Base-by-base conservation (phyloP, 2,329 filamentous ascomycete genomes). In the Alternaria ventricosa region DNA sequence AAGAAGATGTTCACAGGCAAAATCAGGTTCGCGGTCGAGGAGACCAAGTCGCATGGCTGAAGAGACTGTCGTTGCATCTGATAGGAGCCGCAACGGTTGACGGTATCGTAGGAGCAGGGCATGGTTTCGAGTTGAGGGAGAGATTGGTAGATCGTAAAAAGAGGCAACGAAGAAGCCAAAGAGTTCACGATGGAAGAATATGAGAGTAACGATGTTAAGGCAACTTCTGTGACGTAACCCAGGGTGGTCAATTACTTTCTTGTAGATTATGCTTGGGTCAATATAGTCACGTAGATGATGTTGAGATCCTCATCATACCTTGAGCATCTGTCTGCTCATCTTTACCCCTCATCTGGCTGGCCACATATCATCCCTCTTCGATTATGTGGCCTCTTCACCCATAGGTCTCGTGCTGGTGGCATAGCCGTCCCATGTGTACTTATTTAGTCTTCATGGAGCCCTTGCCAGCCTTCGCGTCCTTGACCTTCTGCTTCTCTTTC, bases 401-500 rank as follows among this genome's bases (percentile, higher is more conserved):
- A 8, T 2, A 13, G 28, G 13, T 20, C 18, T 13, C 33, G 20
- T 27, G 8, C 33, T 15, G 22, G n/a, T 44, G 10, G 15, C 8
- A 20, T 50, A 15, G 41, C 25, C 18, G 6, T 22, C 22, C 54
- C 27, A 27, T 43, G 36, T 36, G 2, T 3, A 5, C 45, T 51
- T 27, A 60, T 36, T 60, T 63, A 4, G 23, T 46, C 50, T 68
- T 71, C 45, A 65, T 61, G 3, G 64, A 61, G 18, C 67, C 67
- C 59, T 74, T 72, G 4, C 67, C 66, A 6, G 64, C 61, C 59
- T 74, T 75, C 1, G 67, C 67, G 10, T 64, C 61, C 50, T 70
- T 63, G 2, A 71, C 63, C 50, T 71, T 72, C 30, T 69, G 54
- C 54, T 70, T 69, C 54, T 72, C 72, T 44, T 68, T 70, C 33